These are phyloP conservation scores for Phytophthora megakarya DNA, from an alignment of 352 stramenopile species.

Conservation along the genomic window DNA sequence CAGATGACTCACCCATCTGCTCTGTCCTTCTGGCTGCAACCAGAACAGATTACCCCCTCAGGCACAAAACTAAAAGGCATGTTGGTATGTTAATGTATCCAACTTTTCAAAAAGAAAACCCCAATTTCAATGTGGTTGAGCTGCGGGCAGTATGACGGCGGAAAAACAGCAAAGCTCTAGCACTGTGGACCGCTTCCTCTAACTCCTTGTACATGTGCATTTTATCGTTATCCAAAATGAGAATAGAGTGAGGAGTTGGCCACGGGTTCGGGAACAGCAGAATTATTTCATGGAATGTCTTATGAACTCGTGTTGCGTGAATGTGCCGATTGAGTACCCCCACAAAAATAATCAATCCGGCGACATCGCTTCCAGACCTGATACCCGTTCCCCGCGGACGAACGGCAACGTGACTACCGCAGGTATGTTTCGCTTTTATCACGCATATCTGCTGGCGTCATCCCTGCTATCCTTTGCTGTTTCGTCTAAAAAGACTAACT, in stretches of 20 bases:
- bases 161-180: conserved; percentile 3
- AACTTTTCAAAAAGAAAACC: conserved; percentile 4
- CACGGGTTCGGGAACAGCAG: conserved; percentile 5
- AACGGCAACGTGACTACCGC: no score
- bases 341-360: no score
- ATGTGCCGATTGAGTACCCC: no score
- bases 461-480: conserved; percentile 3
- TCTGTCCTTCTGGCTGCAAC: neutral
- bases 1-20: neutral
- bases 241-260: conserved; percentile 8
- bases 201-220: conserved; percentile 15
- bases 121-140: conserved; percentile 13
- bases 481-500: conserved; percentile 4
- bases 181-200: conserved; percentile 2
- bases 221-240: conserved; percentile 10
- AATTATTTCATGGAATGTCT: conserved; percentile 12
- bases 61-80: neutral
- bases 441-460: no score
- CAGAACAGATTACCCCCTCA: neutral
- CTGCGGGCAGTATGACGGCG: conserved; percentile 7
- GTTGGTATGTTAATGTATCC: conserved; percentile 6
- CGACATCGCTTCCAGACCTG: no score
- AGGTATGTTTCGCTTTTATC: no score
- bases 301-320: no score
- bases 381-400: no score